phyloP scores from a whole-genome alignment of 2,329 filamentous ascomycete genomes.

The Septoria petroselini region DNA sequence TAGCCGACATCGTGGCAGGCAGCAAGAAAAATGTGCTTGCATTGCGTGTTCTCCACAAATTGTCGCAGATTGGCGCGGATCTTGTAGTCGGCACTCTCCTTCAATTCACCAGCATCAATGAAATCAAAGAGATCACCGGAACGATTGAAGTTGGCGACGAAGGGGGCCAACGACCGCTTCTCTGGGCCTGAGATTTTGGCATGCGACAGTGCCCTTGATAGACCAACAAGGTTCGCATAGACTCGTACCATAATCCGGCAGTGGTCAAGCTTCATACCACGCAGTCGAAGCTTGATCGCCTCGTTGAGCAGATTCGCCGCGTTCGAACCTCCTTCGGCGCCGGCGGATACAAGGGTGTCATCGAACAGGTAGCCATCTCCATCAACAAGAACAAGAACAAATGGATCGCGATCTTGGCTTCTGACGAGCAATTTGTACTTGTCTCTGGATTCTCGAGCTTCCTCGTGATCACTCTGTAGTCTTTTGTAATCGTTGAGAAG shows the following conservation, averaged over 20 bases:
- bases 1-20: constrained; percentile 61
- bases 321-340: constrained; percentile 52
- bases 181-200: constrained; percentile 53
- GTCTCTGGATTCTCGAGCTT: constrained; percentile 53
- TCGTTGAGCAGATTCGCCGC: constrained; percentile 56
- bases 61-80: constrained; percentile 53
- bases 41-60: constrained; percentile 58
- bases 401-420: constrained; percentile 52
- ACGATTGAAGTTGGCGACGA: constrained; percentile 55
- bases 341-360: constrained; percentile 33
- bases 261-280: constrained; percentile 47
- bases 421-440: constrained; percentile 55
- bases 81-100: constrained; percentile 60
- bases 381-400: constrained; percentile 60
- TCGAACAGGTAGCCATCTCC: constrained; percentile 57
- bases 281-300: constrained; percentile 49
- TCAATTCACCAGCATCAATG: constrained; percentile 59
- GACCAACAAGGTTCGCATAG: constrained; percentile 47
- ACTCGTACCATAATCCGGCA: constrained; percentile 52
- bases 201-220: constrained; percentile 48
- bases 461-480: constrained; percentile 57
- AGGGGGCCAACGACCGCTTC: constrained; percentile 55
- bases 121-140: constrained; percentile 60
- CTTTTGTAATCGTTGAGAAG: constrained; percentile 55
- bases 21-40: constrained; percentile 63